These are phyloP conservation scores for Colletotrichum navitas DNA, from an alignment of 2,329 filamentous ascomycete genomes.

Conservation along the genomic window DNA sequence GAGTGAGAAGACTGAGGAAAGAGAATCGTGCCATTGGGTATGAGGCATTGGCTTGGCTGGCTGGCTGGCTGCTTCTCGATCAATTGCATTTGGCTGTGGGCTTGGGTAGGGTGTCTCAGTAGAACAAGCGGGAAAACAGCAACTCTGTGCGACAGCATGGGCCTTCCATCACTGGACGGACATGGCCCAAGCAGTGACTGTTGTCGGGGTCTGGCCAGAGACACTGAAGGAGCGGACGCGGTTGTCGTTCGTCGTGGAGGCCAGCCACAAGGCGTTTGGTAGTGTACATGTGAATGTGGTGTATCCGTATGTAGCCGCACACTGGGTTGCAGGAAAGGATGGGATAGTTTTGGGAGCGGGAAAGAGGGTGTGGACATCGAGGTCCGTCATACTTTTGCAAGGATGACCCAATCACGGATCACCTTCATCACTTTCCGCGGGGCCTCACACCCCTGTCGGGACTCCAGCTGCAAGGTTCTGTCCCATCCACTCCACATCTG, in stretches of 20 bases:
- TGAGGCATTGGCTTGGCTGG: neutral
- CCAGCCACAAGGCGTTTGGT: too few species aligned
- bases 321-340: neutral
- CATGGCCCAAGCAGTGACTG: neutral
- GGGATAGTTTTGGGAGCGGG: too few species aligned
- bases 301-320: neutral
- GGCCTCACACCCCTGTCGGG: constrained; percentile 18
- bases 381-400: constrained; percentile 38
- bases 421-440: constrained; percentile 3
- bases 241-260: neutral
- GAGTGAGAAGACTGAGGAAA: neutral
- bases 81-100: neutral
- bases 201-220: neutral
- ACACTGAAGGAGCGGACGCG: neutral
- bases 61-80: neutral
- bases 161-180: neutral
- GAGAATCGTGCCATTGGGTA: neutral
- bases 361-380: constrained; percentile 31
- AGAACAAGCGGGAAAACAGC: neutral
- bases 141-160: neutral
- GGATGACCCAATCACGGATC: constrained; percentile 40
- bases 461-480: constrained; percentile 30
- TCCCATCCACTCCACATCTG: constrained; percentile 9
- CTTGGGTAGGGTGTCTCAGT: neutral
- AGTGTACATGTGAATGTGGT: neutral